Evolutionary conservation across 371 early-diverging fungal genomes (phyloP).

Genomic region (Circinella umbellata): DNA sequence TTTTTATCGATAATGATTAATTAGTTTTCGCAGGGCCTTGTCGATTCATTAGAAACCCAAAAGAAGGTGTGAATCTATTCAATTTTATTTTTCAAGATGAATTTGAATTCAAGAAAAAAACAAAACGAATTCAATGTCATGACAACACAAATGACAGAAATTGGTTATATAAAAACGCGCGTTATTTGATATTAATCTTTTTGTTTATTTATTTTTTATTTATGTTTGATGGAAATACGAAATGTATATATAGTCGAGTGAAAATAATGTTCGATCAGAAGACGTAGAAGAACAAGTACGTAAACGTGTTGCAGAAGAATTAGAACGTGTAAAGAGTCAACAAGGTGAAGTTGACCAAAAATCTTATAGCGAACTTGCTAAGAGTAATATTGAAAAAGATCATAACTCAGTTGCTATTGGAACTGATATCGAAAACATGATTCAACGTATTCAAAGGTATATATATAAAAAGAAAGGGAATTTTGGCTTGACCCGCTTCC

Average conservation of each 20-base stretch:
- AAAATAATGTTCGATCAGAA: conserved; percentile 29
- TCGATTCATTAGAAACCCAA: conserved; percentile 37
- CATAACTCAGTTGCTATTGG: conserved; percentile 49
- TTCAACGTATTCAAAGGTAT: conserved; percentile 53
- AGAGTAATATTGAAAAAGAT: conserved; percentile 48
- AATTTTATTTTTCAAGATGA: no score
- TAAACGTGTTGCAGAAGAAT: conserved; percentile 49
- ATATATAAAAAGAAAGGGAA: no score
- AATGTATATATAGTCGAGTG: conserved; percentile 4
- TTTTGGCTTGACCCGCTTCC: no score
- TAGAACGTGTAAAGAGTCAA: conserved; percentile 35
- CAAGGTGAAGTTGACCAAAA: conserved; percentile 35
- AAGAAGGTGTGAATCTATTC: conserved; percentile 25
- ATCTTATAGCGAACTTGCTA: conserved; percentile 42
- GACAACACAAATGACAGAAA: no score
- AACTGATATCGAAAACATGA: conserved; percentile 52
- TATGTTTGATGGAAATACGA: background rate
- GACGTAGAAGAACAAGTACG: conserved; percentile 50
- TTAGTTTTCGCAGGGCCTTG: conserved; percentile 43
- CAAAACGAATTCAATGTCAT: no score
- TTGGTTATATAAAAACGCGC: no score
- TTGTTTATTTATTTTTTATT: background rate
- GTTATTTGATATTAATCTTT: no score
- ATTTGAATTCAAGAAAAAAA: no score
- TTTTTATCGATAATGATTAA: no score